Percentiles rank a stretch among this genome's conserved stretches.
phyloP scores from a whole-genome alignment of 306 rosid species.

The Gleditsia sinensis region DNA sequence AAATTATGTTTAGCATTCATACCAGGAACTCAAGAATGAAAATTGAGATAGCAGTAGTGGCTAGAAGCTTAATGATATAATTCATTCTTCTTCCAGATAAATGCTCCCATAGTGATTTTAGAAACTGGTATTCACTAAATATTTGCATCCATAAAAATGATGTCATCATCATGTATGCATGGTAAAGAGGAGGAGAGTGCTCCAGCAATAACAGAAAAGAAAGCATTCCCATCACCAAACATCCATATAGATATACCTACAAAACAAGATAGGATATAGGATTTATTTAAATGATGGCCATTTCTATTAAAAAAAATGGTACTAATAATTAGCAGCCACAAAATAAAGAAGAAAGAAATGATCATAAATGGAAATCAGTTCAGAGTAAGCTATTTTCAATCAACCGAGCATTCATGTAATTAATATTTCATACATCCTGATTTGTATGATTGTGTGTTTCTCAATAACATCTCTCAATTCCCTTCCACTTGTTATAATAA shows the following conservation, averaged over 20 bases:
- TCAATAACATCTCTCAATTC: conserved; percentile 9
- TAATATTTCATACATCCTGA: conserved; percentile 20
- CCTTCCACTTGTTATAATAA: conserved; percentile 18
- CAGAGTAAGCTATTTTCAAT: conserved; percentile 11
- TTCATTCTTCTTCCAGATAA: conserved; percentile 59
- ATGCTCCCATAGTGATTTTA: conserved; percentile 70
- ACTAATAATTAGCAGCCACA: not conserved
- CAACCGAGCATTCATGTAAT: conserved; percentile 1
- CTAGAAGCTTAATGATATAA: conserved; percentile 56
- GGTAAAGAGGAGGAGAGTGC: conserved; percentile 89
- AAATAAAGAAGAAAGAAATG: conserved; percentile 7
- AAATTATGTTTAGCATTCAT: conserved; percentile 37
- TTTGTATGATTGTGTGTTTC: not conserved
- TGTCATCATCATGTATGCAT: conserved; percentile 74
- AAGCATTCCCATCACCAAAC: conserved; percentile 55
- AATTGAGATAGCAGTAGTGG: conserved; percentile 54
- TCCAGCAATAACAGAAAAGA: conserved; percentile 65
- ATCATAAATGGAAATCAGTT: conserved; percentile 7
- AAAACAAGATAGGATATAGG: conserved; percentile 31
- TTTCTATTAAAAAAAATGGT: too few relatives aligned
- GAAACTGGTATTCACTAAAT: conserved; percentile 66
- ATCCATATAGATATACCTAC: conserved; percentile 75
- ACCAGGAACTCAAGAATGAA: conserved; percentile 83
- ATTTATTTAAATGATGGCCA: too few relatives aligned
- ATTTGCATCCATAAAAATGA: conserved; percentile 78